Base-by-base conservation (phyloP, 768 basidiomycete genomes). In the Porphyrellus cyaneotinctus region DNA sequence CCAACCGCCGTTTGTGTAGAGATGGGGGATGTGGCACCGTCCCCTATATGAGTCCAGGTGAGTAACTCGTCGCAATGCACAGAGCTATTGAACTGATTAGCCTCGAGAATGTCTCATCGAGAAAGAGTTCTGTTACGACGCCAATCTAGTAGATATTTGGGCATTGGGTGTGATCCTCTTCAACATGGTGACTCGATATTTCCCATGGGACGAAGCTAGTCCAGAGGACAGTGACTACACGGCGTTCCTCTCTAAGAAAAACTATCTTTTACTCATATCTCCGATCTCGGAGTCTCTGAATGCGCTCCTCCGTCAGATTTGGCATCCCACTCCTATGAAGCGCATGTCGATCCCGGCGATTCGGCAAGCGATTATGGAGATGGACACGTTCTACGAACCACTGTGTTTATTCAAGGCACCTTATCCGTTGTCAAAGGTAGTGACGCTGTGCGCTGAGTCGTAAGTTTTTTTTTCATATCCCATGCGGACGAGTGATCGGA, bases 81-180 rank as follows among this genome's bases (percentile, higher is more conserved):
- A 22, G 10, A 23, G 20, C 41, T 22, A 8, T 43, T 41, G 45
- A 35, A 41, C 57, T 66, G 48, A 61, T 51, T 0, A 1, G 12
- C 23, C 15, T 23, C 43, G 2, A 88, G 86, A 88, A 64, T 85
- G 83, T 54, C 74, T 83, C 51, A 74, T 75, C 43, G 73, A 77
- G 31, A 57, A 70, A 35, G 61, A 72, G 52, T 55, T 44, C 5
- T 39, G 10, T 2, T 60, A 60, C 33, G 56, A 66, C 18, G 54
- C 58, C 1, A 52, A 53, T 41, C 23, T 64, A 26, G 76, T 23
- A 17, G 87, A 89, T 57, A 74, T 87, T 54, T 89, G 87, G 87
- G 76, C 87, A 14, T 67, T 88, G 18, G 87, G 86, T 14, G 78
- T 95, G 47, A 88, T 95, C 58, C 80, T 95, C 46, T 81, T 86